Base-by-base conservation (phyloP, 202 grass and related monocot genomes). In the Dendrocalamus latiflorus region DNA sequence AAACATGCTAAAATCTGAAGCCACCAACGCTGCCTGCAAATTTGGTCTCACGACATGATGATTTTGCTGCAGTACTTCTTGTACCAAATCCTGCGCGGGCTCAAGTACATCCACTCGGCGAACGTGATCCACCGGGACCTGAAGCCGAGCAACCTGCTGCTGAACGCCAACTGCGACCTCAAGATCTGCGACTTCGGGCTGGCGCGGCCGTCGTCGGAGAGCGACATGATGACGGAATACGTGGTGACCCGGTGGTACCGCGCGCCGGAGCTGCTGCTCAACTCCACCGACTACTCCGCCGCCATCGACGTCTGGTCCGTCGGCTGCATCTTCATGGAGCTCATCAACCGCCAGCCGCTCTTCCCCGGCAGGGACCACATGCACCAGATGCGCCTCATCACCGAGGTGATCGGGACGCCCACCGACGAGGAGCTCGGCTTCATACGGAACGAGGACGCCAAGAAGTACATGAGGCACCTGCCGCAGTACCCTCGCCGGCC, bases 61-160 rank as follows among this genome's bases (percentile, higher is more conserved):
- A 21, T 55, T 55, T 55, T 55, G 53, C 45, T 48, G 45, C 92
- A 99, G 96, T 96, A 99, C 36, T 96, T 99, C 33, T 1, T 99
- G 25, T 99, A 99, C 78, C 96, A 99, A 78, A 93, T 99, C 69
- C 96, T 99, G 38, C 89, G 93, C 1, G 96, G 96, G 8, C 83
- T 99, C 83, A 99, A 96, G 87, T 99, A 92, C 88, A 99, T 99
- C 85, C 96, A 99, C 85, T 99, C 96, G n/a, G 93, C 96, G 11
- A 90, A 87, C 74, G 93, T 96, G 39, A 99, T 99, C 84, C 96
- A 99, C 55, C 87, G 96, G 0, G 96, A 96, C 85, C 84, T 99
- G 4, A 99, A 99, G 85, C 96, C 96, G 0, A 93, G 91, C 93
- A 99, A 99, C 77, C 87, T 99, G 73, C 93, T 99, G 18, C 78